phyloP scores from a whole-genome alignment of 1,284 basidiomycete genomes.

The Marasmius sp. region DNA sequence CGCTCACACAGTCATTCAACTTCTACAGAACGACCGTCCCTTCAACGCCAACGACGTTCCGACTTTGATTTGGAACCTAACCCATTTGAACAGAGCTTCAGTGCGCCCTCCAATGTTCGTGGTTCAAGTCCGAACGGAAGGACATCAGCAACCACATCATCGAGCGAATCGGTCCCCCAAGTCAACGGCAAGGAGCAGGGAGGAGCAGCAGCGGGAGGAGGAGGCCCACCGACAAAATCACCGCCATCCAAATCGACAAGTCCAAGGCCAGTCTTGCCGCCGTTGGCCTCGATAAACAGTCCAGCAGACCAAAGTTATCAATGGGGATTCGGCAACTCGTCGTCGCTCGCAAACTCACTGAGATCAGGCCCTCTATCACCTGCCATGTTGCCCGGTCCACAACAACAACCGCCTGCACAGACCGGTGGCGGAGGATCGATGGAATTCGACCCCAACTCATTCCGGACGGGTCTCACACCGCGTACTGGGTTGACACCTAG shows the following conservation, averaged over 20 bases:
- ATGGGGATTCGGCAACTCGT: conserved; percentile 59
- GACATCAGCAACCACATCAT: conserved; percentile 3
- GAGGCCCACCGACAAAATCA: conserved; percentile 1
- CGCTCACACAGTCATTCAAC: not conserved
- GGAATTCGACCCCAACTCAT: conserved; percentile 74
- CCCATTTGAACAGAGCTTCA: conserved; percentile 94
- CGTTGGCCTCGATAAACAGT: conserved; percentile 82
- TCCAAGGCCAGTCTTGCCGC: conserved; percentile 72
- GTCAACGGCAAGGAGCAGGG: too few species aligned
- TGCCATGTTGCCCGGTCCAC: conserved; percentile 92
- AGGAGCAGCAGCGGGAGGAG: too few species aligned
- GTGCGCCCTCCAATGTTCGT: conserved; percentile 51
- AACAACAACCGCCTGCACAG: conserved; percentile 16
- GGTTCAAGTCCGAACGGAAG: conserved; percentile 30
- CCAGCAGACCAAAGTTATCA: conserved; percentile 76
- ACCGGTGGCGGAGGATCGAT: conserved; percentile 36
- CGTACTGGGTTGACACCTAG: conserved; percentile 79
- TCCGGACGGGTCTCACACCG: conserved; percentile 86
- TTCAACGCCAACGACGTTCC: conserved; percentile 46
- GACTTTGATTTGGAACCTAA: conserved; percentile 90
- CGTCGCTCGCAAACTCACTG: conserved; percentile 71
- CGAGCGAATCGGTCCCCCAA: not conserved
- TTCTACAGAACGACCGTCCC: conserved; percentile 1
- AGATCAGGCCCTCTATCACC: conserved; percentile 91
- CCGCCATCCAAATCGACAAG: conserved; percentile 27